These are phyloP conservation scores for Cryptococcus sp. DNA, from an alignment of 1,284 basidiomycete genomes.

Conservation along the genomic window DNA sequence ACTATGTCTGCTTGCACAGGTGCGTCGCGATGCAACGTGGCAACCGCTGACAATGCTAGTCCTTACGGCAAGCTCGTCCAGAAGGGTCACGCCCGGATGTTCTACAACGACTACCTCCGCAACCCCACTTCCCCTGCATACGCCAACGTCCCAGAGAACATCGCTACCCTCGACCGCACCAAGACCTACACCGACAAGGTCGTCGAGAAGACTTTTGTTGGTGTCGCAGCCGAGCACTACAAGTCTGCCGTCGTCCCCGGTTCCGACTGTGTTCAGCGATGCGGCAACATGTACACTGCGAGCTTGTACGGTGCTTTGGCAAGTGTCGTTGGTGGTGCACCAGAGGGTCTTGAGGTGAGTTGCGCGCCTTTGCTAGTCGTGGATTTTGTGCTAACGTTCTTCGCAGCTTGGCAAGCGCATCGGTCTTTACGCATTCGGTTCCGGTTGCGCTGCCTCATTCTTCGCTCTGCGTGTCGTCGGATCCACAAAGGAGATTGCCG, in stretches of 20 bases:
- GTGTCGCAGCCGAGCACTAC: slow-evolving; percentile 70
- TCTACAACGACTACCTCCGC: slow-evolving; percentile 77
- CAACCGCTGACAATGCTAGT: slow-evolving; percentile 21
- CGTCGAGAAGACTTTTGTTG: slow-evolving; percentile 91
- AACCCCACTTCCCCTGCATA: slow-evolving; percentile 74
- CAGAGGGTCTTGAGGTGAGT: slow-evolving; percentile 62
- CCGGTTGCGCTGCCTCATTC: slow-evolving; percentile 88
- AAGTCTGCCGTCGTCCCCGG: slow-evolving; percentile 70
- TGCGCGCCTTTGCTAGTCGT: neutral
- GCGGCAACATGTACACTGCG: slow-evolving; percentile 99
- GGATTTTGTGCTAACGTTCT: neutral
- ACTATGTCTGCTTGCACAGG: slow-evolving; percentile 89
- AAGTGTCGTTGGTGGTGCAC: slow-evolving; percentile 71
- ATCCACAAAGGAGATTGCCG: slow-evolving; percentile 74
- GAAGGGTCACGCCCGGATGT: slow-evolving; percentile 91
- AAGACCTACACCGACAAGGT: slow-evolving; percentile 87
- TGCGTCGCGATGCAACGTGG: slow-evolving; percentile 20
- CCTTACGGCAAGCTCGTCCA: slow-evolving; percentile 99
- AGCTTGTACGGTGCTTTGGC: slow-evolving; percentile 93
- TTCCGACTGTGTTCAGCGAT: slow-evolving; percentile 79
- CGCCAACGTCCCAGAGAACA: slow-evolving; percentile 69
- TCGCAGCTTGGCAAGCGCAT: slow-evolving; percentile 69
- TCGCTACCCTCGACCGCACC: slow-evolving; percentile 68
- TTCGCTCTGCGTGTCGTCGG: slow-evolving; percentile 83
- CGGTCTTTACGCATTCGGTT: slow-evolving; percentile 92